These are phyloP conservation scores for Cryptococcus sp. DNA, from an alignment of 1,284 basidiomycete species.

Conservation along the genomic window DNA sequence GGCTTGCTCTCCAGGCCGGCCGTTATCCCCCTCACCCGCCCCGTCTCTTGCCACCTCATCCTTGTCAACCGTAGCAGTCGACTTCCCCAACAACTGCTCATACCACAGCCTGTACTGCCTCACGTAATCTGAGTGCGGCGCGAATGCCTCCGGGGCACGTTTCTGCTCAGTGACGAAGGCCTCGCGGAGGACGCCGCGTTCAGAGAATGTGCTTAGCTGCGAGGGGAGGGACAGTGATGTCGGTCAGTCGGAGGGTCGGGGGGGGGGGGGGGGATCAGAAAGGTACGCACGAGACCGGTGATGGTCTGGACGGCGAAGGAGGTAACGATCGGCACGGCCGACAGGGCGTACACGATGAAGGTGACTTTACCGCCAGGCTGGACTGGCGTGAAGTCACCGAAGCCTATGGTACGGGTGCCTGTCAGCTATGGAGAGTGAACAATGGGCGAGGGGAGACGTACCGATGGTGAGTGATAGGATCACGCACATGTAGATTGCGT, in stretches of 20 bases:
- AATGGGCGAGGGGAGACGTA: constrained; percentile 16
- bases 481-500: constrained; percentile 36
- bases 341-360: constrained; percentile 50
- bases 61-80: not conserved
- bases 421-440: not conserved
- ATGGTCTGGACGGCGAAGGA: constrained; percentile 53
- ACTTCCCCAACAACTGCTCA: not conserved
- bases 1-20: not conserved
- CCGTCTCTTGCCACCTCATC: too few relatives aligned
- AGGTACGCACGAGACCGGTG: constrained; percentile 44
- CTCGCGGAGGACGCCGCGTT: constrained; percentile 18
- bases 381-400: constrained; percentile 43
- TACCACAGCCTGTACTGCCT: constrained; percentile 33
- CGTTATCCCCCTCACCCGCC: not conserved
- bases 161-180: constrained; percentile 21
- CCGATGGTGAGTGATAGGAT: constrained; percentile 47
- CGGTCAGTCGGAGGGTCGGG: not conserved
- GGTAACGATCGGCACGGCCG: constrained; percentile 53
- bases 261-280: not conserved
- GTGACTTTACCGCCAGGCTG: constrained; percentile 42
- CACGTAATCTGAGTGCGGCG: constrained; percentile 44
- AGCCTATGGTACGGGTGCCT: constrained; percentile 24
- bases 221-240: not conserved
- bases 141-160: constrained; percentile 36
- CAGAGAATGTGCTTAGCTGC: constrained; percentile 33